Base-by-base conservation (phyloP, 2,329 filamentous ascomycete genomes). In the Clarireedia hainanense region DNA sequence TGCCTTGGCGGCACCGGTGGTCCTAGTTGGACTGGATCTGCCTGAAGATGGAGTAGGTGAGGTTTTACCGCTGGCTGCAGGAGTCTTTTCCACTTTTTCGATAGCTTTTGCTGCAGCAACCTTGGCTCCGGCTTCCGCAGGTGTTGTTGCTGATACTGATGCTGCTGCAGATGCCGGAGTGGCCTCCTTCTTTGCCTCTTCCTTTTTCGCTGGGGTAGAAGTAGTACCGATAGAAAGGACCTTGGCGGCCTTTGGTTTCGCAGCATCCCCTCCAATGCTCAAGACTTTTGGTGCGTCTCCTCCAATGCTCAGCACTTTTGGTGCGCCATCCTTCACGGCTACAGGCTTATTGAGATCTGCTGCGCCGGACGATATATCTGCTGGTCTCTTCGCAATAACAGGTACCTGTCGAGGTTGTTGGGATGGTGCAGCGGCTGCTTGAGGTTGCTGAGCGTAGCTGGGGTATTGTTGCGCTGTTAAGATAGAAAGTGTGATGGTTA, bases 71-170 rank as follows among this genome's bases (percentile, higher is more conserved):
- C 81, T 81, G 36, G 75, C 74, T 47, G 79, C 74, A 7, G 80
- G 75, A 53, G 81, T 78, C 69, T 91, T 86, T 54, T 91, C 89
- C 0, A 88, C 86, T 94, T 96, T 96, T 68, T 95, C 90, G 60
- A 96, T 89, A 9, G 92, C 91, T 74, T 96, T 96, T 50, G 83
- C 77, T 4, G 91, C 92, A 2, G 86, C 77, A n/a, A 88, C 85
- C 74, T 96, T 96, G 59, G 91, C 80, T 30, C 89, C 88, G 27
- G 86, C 86, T 61, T 88, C 86, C 30, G 30, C 30, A 34, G 30
- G 30, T 34, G 27, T 30, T 30, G 27, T 9, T 30, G 30, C 30
- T 34, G 27, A 30, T 10, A 30, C 27, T 9, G 30, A 34, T 2
- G 84, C 73, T 6, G 39, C 17, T 39, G 52, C 36, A 30, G 57